Evolutionary conservation across 176 grass and related monocot species (phyloP).

Genomic region (Ampelocalamus luodianensis): DNA sequence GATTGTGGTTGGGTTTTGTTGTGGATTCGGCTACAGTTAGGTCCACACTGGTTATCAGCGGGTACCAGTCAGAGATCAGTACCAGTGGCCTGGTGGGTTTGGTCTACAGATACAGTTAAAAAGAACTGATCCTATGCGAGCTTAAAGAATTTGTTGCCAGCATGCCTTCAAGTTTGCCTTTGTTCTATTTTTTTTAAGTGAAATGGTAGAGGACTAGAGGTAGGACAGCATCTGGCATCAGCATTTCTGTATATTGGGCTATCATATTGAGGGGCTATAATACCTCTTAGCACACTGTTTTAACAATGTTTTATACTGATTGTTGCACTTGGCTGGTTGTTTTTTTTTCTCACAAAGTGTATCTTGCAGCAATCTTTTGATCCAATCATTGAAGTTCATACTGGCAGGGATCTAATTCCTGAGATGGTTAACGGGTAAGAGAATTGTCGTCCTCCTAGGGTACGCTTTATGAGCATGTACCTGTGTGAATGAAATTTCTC

Average conservation of each 20-base stretch:
- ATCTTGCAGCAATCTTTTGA: conserved; percentile 89
- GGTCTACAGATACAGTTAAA: not conserved
- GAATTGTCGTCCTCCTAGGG: not conserved
- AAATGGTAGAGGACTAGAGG: not conserved
- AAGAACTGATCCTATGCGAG: not conserved
- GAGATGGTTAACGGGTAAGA: conserved; percentile 90
- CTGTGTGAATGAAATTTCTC: conserved; percentile 22
- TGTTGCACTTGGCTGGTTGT: not conserved
- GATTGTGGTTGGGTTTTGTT: not conserved
- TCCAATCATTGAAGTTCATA: conserved; percentile 76
- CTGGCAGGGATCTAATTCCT: conserved; percentile 78
- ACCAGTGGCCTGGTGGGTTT: not conserved
- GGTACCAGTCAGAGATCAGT: not conserved
- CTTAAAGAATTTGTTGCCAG: conserved; percentile 15
- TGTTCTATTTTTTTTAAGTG: not conserved
- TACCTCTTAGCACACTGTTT: not conserved
- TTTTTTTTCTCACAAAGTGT: conserved; percentile 25
- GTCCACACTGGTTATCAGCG: not conserved
- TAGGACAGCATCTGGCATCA: not conserved
- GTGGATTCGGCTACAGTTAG: not conserved
- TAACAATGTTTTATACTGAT: conserved; percentile 20
- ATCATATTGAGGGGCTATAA: not conserved
- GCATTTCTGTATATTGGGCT: not conserved
- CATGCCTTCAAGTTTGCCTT: not conserved
- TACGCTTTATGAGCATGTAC: not conserved